Base-by-base conservation (phyloP, 805 yeast species). In the Yarrowia sp. region DNA sequence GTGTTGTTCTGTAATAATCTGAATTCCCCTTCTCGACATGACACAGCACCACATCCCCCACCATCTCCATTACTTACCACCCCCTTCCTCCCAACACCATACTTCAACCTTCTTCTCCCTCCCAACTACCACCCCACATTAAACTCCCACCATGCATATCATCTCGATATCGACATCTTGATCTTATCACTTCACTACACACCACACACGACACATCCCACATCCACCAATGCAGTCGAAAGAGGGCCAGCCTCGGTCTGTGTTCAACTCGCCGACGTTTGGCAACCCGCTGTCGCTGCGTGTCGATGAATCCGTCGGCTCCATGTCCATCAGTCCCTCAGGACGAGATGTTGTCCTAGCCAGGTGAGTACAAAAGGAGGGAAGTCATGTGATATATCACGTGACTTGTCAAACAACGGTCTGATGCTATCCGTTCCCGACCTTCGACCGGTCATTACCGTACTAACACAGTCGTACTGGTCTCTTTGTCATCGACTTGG, bases 281-380 rank as follows among this genome's bases (percentile, higher is more conserved):
- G 96, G 91, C 49, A 89, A 89, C 72, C 85, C 96, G 22, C 85
- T 94, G 68, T 89, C 95, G 67, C 78, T 94, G 53, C 81, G 95
- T 56, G 97, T 94, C 66, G 98, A 95, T 77, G 95, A 95, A 2
- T 91, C 97, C 59, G 89, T 93, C 69, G 92, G 95, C 67, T 92
- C 98, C 8, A 91, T 95, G 85, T 89, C 97, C 2, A 84, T 92
- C 15, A 87, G 92, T 65, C 97, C 97, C 8, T 87, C 89, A 59
- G 97, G 98, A 4, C 80, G 98, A 72, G 98, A 95, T 76, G 97
- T 92, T 8, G 98, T 91, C 2, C 79, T 95, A 40, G 99, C 98
- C 0, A 93, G 91, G 72, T 73, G 68, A 71, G 75, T 72, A 40
- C 12, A 14, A 16, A 40, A 49, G 53, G 1, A 19, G 1, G 4